Base-by-base conservation (phyloP, 495 filamentous ascomycete genomes). In the Penicillium fimorum region DNA sequence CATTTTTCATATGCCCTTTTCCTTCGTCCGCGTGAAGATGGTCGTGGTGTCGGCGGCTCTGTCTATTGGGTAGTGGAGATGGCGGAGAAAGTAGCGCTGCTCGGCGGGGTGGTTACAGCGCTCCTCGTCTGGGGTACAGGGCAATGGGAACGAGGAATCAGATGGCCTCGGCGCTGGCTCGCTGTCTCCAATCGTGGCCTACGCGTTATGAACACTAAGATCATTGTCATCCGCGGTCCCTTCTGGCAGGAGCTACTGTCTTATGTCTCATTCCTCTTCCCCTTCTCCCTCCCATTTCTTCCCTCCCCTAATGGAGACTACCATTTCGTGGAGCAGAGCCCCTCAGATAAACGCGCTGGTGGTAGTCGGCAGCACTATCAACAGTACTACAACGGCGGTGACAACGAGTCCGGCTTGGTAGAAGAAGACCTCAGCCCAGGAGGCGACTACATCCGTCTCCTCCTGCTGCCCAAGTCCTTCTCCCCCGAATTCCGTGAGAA, bases 41-140 rank as follows among this genome's bases (percentile, higher is more conserved):
- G 92, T 58, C 83, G 79, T 57, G 91, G 92, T 32, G 84, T 96
- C 6, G 94, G 95, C 55, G 94, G 95, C 42, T 91, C 87, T 1
- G 88, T 96, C 46, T 97, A 98, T 79, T 97, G 93, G 91, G 85
- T 94, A 35, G 82, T 98, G 7, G 93, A 96, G 60, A 88, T 88
- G 70, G 80, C 82, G 15, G 89, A 97, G 71, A 92, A 91, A 67
- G 83, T 98, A 56, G 89, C 87, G 55, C 86, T 96, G 49, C 83
- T 96, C 54, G 91, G 90, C 11, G 94, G 94, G 27, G 75, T 92
- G 53, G 82, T 96, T 42, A 96, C 91, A 2, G 85, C 79, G 25
- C 75, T 91, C 40, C 78, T 97, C 45, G 84, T 96, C 63, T 97
- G 92, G 88, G 90, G 85, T 10, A 96, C 92, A 3, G 94, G 94